Evolutionary conservation across 78 protist genomes (phyloP).

Genomic region (Polysphondylium violaceum): DNA sequence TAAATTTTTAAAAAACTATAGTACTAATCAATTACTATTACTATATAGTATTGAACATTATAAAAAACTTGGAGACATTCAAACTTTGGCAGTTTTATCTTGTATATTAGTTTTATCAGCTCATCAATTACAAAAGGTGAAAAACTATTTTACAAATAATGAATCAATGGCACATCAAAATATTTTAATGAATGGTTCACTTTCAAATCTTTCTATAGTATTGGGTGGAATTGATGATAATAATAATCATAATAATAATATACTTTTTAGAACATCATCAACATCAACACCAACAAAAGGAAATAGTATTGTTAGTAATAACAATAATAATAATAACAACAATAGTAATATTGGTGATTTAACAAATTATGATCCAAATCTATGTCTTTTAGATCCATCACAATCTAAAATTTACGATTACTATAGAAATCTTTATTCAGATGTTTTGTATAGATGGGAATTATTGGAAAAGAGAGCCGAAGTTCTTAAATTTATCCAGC

Average conservation of each 20-base stretch:
- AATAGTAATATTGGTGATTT: background rate
- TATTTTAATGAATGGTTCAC: no score
- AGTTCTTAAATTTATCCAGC: constrained; percentile 36
- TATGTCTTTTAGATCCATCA: constrained; percentile 19
- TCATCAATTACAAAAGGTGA: constrained; percentile 11
- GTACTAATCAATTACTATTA: background rate
- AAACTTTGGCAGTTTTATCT: constrained; percentile 47
- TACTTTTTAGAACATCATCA: background rate
- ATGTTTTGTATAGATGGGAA: constrained; percentile 49
- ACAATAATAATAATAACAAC: background rate
- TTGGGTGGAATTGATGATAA: background rate
- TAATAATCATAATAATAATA: background rate
- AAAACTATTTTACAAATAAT: no score
- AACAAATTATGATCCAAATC: constrained; percentile 10
- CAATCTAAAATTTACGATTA: constrained; percentile 36
- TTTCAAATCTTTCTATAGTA: background rate
- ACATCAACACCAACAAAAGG: constrained; percentile 13
- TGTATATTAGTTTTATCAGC: constrained; percentile 61
- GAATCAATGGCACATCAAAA: no score
- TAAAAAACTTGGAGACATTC: constrained; percentile 64
- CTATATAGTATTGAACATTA: constrained; percentile 43
- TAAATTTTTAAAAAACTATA: no score
- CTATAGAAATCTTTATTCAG: constrained; percentile 31
- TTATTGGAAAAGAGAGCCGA: constrained; percentile 73
- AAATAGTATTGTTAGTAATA: background rate